Conservation (phyloP, 306 rosid species). For the Quercus rubra region DNA sequence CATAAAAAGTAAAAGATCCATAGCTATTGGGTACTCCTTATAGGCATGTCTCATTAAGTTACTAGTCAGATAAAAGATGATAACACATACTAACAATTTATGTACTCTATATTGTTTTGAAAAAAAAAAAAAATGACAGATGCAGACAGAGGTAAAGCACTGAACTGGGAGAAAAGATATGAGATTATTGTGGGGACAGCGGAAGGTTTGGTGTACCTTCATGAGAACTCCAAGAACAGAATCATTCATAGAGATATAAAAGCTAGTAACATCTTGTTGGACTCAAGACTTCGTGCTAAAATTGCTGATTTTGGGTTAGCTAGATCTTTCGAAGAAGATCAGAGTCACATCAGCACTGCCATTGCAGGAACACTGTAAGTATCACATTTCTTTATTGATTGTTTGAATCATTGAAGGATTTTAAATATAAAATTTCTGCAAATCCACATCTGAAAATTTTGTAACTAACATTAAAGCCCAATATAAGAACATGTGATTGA, state of each 20-base stretch:
- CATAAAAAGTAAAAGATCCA: too few relatives aligned
- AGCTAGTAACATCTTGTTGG: slow-evolving; percentile 84
- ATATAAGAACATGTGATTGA: not conserved
- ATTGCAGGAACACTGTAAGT: slow-evolving; percentile 92
- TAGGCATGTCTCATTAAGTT: not conserved
- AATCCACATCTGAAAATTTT: not conserved
- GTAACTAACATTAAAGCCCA: not conserved
- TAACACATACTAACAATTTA: not conserved
- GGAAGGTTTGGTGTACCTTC: slow-evolving; percentile 83
- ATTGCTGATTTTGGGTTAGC: slow-evolving; percentile 99
- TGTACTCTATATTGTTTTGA: slow-evolving; percentile 1
- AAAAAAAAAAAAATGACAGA: slow-evolving; percentile 35
- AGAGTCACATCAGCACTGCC: slow-evolving; percentile 93
- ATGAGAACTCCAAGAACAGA: slow-evolving; percentile 60
- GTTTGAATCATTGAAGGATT: not conserved
- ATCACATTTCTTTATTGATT: not conserved
- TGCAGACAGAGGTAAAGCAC: slow-evolving; percentile 50
- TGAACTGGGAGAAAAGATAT: slow-evolving; percentile 80
- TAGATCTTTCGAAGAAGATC: slow-evolving; percentile 76
- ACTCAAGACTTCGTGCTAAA: slow-evolving; percentile 68
- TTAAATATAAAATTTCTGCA: not conserved
- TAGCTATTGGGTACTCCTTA: not conserved
- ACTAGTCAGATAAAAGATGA: not conserved
- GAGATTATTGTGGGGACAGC: slow-evolving; percentile 67
- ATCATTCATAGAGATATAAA: slow-evolving; percentile 95